Base-by-base conservation (phyloP, 371 early-diverging fungal species). In the Apophysomyces elegans region DNA sequence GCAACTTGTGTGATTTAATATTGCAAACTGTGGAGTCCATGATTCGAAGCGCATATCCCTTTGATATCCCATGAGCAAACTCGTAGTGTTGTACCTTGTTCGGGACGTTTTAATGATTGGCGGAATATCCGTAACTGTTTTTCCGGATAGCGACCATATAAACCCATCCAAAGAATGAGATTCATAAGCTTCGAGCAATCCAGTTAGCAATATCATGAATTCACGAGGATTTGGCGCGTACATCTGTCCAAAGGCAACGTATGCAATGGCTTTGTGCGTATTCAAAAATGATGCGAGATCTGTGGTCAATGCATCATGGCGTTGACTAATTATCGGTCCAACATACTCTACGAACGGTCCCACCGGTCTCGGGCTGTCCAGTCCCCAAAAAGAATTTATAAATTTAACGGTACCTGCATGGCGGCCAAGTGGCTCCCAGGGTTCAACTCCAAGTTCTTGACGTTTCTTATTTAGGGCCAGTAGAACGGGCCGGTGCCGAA, bases 181-280 rank as follows among this genome's bases (percentile, higher is more conserved):
- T 66, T 59, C 11, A 57, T 68, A 21, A 63, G 66, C 32, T 26
- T 26, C 32, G 32, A 26, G 32, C 2, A 26, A 26, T 26, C 32
- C 32, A 26, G 32, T 26, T 26, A 26, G 2, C 26, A 69, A 36
- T 8, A 46, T 21, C 13, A 35, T 36, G 8, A 71, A 61, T 37
- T 65, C 69, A 7, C 50, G 21, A 4, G 58, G 0, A 35, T 46
- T 21, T 5, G 63, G 65, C 11, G 59, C 63, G 8, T 69, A 67
- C 38, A 69, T 64, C 41, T 72, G 73, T 7, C 77, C 77, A 66
- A 77, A 77, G 0, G 81, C 78, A 12, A 78, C 64, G 58, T 76
- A 81, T 11, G 69, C 63, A 8, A 77, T 67, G 1, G 66, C 56
- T 8, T 38, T 7, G 14, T 70, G 75, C 0, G 13, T 1, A 21